phyloP scores from a whole-genome alignment of 2,329 filamentous ascomycete genomes.

The Pseudocercospora ulei region DNA sequence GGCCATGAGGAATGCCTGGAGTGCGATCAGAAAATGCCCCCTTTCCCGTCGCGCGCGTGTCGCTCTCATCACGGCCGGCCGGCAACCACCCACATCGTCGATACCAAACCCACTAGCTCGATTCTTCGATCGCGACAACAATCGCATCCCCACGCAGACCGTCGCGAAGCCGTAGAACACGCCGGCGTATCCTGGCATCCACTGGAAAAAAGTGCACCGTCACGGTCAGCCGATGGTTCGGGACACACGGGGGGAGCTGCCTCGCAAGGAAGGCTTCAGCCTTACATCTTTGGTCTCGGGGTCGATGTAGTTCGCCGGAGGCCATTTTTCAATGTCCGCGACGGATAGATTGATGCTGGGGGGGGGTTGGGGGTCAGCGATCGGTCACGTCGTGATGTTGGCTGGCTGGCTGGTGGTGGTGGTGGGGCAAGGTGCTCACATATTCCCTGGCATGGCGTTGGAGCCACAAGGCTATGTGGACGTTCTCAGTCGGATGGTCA shows the following conservation, averaged over 20 bases:
- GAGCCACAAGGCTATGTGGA: background rate
- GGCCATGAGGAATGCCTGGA: slow-evolving; percentile 21
- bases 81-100: slow-evolving; percentile 29
- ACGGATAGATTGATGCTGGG: slow-evolving; percentile 11
- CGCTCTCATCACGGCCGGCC: background rate
- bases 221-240: too few relatives aligned
- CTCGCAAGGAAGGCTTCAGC: too few relatives aligned
- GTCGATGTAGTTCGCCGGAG: slow-evolving; percentile 25
- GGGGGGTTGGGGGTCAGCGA: background rate
- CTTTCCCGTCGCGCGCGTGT: background rate
- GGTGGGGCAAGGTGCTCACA: slow-evolving; percentile 1
- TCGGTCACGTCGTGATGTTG: background rate
- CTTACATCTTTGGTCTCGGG: slow-evolving; percentile 25
- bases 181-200: slow-evolving; percentile 31
- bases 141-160: slow-evolving; percentile 23
- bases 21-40: background rate
- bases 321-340: slow-evolving; percentile 12
- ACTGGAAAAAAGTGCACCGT: too few relatives aligned
- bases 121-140: slow-evolving; percentile 26
- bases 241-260: too few relatives aligned
- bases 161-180: slow-evolving; percentile 26
- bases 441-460: slow-evolving; percentile 12
- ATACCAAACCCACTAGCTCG: slow-evolving; percentile 26
- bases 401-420: background rate
- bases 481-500: too few relatives aligned